Evolutionary conservation across 2,329 filamentous ascomycete genomes (phyloP).

Genomic region (Sclerotinia spermophila): DNA sequence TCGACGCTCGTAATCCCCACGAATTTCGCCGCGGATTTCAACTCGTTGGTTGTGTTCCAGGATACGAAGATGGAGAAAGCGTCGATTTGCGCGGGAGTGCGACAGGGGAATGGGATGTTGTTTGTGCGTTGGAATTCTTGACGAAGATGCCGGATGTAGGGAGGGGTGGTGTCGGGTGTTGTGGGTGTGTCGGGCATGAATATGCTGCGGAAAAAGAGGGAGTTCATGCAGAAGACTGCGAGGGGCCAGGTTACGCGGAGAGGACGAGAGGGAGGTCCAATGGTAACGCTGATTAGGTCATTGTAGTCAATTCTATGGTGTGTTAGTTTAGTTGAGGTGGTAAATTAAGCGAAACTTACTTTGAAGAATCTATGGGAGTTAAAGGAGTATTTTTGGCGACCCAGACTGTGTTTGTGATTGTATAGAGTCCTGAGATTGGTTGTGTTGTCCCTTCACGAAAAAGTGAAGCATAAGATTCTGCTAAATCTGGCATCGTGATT

Average conservation of each 20-base stretch:
- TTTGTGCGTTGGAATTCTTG: neutral
- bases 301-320: neutral
- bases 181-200: neutral
- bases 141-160: neutral
- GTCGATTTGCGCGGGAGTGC: neutral
- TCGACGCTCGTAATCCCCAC: neutral
- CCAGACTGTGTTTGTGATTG: neutral
- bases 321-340: neutral
- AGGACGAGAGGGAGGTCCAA: neutral
- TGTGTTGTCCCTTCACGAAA: rapidly evolving
- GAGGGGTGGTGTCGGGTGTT: neutral
- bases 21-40: neutral
- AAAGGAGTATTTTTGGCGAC: neutral
- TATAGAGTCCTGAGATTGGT: neutral
- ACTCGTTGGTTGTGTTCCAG: neutral
- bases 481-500: neutral
- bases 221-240: neutral
- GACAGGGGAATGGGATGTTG: neutral
- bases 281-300: neutral
- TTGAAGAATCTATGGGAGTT: neutral
- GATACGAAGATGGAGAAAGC: neutral
- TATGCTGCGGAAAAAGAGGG: constrained; percentile 1
- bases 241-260: neutral
- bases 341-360: neutral
- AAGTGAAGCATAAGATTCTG: neutral